phyloP scores from a whole-genome alignment of 352 stramenopile species.

The Phytophthora pinifolia region DNA sequence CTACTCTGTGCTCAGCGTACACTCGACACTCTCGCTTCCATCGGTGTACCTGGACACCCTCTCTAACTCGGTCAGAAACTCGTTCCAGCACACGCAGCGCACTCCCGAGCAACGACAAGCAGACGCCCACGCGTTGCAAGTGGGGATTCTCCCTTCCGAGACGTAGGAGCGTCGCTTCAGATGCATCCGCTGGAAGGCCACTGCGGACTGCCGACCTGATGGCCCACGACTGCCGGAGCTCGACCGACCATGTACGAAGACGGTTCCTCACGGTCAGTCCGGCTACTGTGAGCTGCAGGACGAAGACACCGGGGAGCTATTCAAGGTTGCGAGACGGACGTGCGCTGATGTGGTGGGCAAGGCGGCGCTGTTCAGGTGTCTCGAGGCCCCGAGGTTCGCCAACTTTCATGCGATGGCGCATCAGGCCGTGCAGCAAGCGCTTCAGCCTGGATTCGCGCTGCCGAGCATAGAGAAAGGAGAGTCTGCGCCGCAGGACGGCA shows the following conservation, averaged over 20 bases:
- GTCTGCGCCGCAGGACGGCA: conserved; percentile 17
- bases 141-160: conserved; percentile 5
- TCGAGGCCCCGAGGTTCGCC: conserved; percentile 39
- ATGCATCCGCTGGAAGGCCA: conserved; percentile 28
- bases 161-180: conserved; percentile 9
- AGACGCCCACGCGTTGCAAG: conserved; percentile 19
- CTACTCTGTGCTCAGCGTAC: conserved; percentile 9
- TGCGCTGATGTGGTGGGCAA: conserved; percentile 31
- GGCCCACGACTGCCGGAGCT: conserved; percentile 15
- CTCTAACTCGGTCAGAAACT: conserved; percentile 6
- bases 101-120: conserved; percentile 14
- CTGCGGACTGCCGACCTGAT: conserved; percentile 12
- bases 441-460: conserved; percentile 10
- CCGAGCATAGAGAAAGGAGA: background rate
- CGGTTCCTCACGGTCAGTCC: conserved; percentile 22
- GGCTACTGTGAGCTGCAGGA: conserved; percentile 52
- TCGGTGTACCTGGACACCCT: conserved; percentile 2
- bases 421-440: conserved; percentile 4
- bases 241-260: conserved; percentile 23
- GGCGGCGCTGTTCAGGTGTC: conserved; percentile 35
- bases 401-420: conserved; percentile 29
- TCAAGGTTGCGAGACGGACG: conserved; percentile 28
- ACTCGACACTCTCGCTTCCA: background rate
- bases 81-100: background rate
- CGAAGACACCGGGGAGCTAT: conserved; percentile 22